Conservation (phyloP, 2,329 filamentous ascomycete genomes). For the Aspergillus sclerotialis region DNA sequence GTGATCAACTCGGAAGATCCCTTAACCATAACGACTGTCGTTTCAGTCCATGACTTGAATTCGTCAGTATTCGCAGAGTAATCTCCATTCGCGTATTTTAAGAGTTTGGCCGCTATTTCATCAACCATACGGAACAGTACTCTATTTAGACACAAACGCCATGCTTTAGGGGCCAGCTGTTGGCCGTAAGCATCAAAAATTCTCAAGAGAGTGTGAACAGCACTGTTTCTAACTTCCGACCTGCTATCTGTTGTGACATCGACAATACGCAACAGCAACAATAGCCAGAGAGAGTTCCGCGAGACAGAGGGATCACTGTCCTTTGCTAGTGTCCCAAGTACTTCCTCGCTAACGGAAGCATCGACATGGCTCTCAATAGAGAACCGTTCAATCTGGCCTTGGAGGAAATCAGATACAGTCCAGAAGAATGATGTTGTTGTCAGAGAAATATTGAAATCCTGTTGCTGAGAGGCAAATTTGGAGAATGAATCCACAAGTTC, state of each 20-base stretch:
- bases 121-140: conserved; percentile 74
- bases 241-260: conserved; percentile 35
- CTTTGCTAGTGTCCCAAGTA: conserved; percentile 52
- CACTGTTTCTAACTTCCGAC: conserved; percentile 46
- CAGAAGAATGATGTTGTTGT: conserved; percentile 95
- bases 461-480: conserved; percentile 79
- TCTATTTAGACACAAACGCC: conserved; percentile 73
- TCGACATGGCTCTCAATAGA: conserved; percentile 32
- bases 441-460: conserved; percentile 90
- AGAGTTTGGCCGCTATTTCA: conserved; percentile 54
- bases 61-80: conserved; percentile 19
- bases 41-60: conserved; percentile 61
- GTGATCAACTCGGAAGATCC: conserved; percentile 68
- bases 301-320: conserved; percentile 55
- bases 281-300: conserved; percentile 25
- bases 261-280: conserved; percentile 33
- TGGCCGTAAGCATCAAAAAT: conserved; percentile 91
- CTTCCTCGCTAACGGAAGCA: conserved; percentile 48
- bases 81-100: conserved; percentile 9
- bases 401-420: conserved; percentile 85
- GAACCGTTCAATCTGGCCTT: conserved; percentile 40
- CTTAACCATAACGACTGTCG: conserved; percentile 65
- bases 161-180: conserved; percentile 67
- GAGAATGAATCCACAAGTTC: conserved; percentile 81
- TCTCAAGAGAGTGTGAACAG: conserved; percentile 81